These are phyloP conservation scores for Plasmodium blacklocki DNA, from an alignment of 169 alveolate genomes.

Conservation along the genomic window DNA sequence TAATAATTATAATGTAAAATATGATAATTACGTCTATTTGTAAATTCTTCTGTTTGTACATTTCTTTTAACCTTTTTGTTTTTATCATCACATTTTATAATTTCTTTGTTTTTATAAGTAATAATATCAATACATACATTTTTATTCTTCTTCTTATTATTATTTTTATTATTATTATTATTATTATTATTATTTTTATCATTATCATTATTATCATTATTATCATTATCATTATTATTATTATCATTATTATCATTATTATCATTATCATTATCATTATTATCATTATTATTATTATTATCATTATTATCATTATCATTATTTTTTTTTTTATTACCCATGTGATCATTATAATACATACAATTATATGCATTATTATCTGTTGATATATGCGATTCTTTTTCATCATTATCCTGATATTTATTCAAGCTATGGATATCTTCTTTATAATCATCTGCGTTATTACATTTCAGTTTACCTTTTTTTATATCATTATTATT, in stretches of 20 bases:
- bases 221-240: neutral
- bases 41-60: neutral
- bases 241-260: neutral
- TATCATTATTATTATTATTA: neutral
- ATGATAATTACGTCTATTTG: slow-evolving; percentile 13
- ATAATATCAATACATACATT: no score
- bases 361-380: no score
- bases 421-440: no score
- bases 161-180: neutral
- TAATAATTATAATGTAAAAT: slow-evolving; percentile 41
- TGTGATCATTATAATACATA: no score
- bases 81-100: neutral
- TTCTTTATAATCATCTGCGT: no score
- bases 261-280: neutral
- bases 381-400: no score
- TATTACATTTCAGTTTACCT: no score
- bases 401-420: no score
- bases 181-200: neutral
- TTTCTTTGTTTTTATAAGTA: no score
- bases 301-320: neutral
- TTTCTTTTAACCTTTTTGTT: neutral
- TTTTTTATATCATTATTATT: neutral
- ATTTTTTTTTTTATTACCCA: neutral
- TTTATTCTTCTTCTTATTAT: neutral
- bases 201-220: neutral